Evolutionary conservation across 2,329 filamentous ascomycete genomes (phyloP).

Genomic region (Westerdykella ornata): DNA sequence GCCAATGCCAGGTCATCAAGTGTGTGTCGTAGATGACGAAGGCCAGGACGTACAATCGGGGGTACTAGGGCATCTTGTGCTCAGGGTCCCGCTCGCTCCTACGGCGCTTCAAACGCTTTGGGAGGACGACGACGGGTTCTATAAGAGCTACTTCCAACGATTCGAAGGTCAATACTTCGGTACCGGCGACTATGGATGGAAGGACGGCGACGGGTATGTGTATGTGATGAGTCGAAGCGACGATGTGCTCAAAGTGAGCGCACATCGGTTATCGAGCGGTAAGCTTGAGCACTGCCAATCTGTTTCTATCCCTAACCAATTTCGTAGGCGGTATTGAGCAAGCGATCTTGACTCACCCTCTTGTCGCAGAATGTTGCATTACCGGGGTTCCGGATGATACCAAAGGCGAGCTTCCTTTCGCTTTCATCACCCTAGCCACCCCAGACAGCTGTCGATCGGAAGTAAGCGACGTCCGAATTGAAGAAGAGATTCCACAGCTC

Average conservation of each 20-base stretch:
- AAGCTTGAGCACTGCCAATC: conserved; percentile 21
- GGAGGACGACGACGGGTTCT: conserved; percentile 73
- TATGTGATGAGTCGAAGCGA: conserved; percentile 57
- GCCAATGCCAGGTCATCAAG: conserved; percentile 78
- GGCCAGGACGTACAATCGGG: conserved; percentile 60
- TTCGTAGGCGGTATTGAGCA: conserved; percentile 71
- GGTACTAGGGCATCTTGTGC: conserved; percentile 78
- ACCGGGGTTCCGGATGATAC: conserved; percentile 72
- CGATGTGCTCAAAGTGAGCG: conserved; percentile 83
- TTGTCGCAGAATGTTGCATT: conserved; percentile 71
- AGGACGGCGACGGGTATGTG: conserved; percentile 61
- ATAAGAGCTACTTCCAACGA: conserved; percentile 68
- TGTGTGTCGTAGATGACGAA: conserved; percentile 71
- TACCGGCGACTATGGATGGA: conserved; percentile 76
- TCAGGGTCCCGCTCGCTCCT: conserved; percentile 69
- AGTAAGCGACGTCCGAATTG: conserved; percentile 41
- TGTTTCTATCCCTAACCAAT: background rate
- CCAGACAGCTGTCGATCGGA: conserved; percentile 45
- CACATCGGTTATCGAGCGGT: conserved; percentile 79
- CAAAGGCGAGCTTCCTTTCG: conserved; percentile 82
- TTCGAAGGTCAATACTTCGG: conserved; percentile 75
- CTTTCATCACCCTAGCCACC: conserved; percentile 59
- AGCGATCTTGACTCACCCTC: conserved; percentile 69
- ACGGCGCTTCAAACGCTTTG: conserved; percentile 76
- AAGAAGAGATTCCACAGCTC: conserved; percentile 58